These are phyloP conservation scores for Thalia dealbata DNA, from an alignment of 176 grass and related monocot genomes.

Conservation along the genomic window DNA sequence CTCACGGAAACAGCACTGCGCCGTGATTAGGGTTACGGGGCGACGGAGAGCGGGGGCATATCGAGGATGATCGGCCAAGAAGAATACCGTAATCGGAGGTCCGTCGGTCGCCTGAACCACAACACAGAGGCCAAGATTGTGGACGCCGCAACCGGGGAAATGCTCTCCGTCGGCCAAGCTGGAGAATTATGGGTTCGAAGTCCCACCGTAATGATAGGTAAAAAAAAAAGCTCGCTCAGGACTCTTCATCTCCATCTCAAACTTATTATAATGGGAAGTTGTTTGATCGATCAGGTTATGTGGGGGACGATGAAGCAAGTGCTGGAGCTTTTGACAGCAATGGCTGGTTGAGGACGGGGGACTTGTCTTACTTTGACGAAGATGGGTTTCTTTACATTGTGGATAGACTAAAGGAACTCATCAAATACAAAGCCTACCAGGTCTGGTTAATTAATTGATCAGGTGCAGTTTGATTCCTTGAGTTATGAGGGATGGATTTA, in stretches of 20 bases:
- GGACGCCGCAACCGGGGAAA: constrained; percentile 25
- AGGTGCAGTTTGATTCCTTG: not conserved
- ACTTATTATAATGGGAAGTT: too few species aligned
- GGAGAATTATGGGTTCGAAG: constrained; percentile 72
- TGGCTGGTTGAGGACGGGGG: constrained; percentile 66
- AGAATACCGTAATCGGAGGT: constrained; percentile 43
- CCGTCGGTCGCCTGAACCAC: constrained; percentile 26
- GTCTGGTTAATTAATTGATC: constrained; percentile 31
- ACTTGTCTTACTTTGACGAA: constrained; percentile 60
- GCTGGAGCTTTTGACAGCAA: constrained; percentile 33
- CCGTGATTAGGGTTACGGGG: constrained; percentile 39
- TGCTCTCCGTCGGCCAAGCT: constrained; percentile 31
- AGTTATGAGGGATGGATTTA: not conserved
- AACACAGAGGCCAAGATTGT: constrained; percentile 50
- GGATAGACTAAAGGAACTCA: constrained; percentile 67
- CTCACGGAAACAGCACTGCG: too few species aligned
- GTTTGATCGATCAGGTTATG: constrained; percentile 28
- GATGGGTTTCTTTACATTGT: constrained; percentile 59
- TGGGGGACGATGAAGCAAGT: constrained; percentile 40
- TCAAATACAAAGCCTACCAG: constrained; percentile 76
- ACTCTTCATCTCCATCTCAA: not conserved
- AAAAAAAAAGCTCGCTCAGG: not conserved
- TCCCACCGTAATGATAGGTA: constrained; percentile 65
- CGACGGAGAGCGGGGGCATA: constrained; percentile 50
- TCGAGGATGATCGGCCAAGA: constrained; percentile 36